phyloP scores from a whole-genome alignment of 257 asterid species.

The Solanum habrochaites region DNA sequence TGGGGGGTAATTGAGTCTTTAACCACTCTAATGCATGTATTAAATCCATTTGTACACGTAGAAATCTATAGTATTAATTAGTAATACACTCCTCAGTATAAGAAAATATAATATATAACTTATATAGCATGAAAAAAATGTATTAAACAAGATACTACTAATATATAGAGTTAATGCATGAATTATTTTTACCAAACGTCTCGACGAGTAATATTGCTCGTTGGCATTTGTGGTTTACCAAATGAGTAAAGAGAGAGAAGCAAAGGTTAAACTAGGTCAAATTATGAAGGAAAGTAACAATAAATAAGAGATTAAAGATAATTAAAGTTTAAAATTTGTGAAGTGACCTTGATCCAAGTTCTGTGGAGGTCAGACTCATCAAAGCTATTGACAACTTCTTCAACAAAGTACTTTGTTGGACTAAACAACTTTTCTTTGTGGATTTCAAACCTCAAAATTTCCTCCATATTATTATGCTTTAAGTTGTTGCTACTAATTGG shows the following conservation, averaged over 20 bases:
- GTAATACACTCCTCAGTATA: background rate
- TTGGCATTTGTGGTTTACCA: background rate
- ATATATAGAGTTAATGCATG: background rate
- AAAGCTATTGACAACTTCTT: conserved; percentile 50
- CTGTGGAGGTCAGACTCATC: conserved; percentile 62
- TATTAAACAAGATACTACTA: too few species aligned
- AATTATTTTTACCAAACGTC: background rate
- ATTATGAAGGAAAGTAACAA: background rate
- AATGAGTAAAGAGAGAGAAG: background rate
- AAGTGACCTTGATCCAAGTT: conserved; percentile 54
- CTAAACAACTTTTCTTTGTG: conserved; percentile 26
- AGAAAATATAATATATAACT: too few species aligned
- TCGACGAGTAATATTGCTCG: background rate
- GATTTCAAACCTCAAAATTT: conserved; percentile 13
- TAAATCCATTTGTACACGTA: background rate
- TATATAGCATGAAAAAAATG: background rate
- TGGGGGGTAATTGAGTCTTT: background rate
- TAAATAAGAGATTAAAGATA: background rate
- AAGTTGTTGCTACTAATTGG: background rate
- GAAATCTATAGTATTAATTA: too few species aligned
- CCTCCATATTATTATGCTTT: conserved; percentile 12
- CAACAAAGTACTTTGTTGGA: conserved; percentile 58
- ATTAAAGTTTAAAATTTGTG: background rate
- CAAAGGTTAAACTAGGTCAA: background rate
- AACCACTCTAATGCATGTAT: background rate